phyloP scores from a whole-genome alignment of 768 basidiomycete species.

The Galerina sulciceps region DNA sequence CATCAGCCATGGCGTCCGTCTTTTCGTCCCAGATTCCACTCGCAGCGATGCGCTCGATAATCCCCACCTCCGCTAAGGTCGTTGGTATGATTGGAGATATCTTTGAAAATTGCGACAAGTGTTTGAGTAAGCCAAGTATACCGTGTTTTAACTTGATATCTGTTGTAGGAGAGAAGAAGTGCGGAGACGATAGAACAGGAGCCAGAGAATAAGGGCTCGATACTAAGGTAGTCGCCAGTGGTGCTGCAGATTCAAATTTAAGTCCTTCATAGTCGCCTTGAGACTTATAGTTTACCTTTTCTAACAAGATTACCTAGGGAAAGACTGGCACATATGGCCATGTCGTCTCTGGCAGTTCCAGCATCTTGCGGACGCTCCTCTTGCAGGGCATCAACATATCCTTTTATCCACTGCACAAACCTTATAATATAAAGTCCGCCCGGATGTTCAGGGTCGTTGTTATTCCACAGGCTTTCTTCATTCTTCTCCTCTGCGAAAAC shows the following conservation, averaged over 20 bases:
- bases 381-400: slow-evolving; percentile 48
- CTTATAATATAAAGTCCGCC: slow-evolving; percentile 74
- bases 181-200: slow-evolving; percentile 57
- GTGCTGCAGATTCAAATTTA: slow-evolving; percentile 42
- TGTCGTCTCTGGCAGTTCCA: slow-evolving; percentile 59
- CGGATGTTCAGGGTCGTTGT: slow-evolving; percentile 53
- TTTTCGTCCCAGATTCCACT: slow-evolving; percentile 75
- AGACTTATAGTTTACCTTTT: slow-evolving; percentile 55
- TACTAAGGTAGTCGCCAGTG: slow-evolving; percentile 62
- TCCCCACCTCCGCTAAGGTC: slow-evolving; percentile 60
- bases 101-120: slow-evolving; percentile 75
- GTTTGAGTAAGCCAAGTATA: slow-evolving; percentile 83
- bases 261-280: neutral
- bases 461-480: slow-evolving; percentile 78
- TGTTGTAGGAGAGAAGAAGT: slow-evolving; percentile 54
- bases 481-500: slow-evolving; percentile 83
- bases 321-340: slow-evolving; percentile 83
- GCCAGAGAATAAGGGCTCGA: slow-evolving; percentile 70
- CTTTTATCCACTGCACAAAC: slow-evolving; percentile 79
- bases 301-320: slow-evolving; percentile 82
- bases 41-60: slow-evolving; percentile 63
- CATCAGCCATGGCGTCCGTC: slow-evolving; percentile 79
- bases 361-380: slow-evolving; percentile 26
- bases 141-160: slow-evolving; percentile 91
- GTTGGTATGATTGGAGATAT: slow-evolving; percentile 61